phyloP scores from a whole-genome alignment of 2,329 filamentous ascomycete genomes.

The Sarocladiaceae sp. region DNA sequence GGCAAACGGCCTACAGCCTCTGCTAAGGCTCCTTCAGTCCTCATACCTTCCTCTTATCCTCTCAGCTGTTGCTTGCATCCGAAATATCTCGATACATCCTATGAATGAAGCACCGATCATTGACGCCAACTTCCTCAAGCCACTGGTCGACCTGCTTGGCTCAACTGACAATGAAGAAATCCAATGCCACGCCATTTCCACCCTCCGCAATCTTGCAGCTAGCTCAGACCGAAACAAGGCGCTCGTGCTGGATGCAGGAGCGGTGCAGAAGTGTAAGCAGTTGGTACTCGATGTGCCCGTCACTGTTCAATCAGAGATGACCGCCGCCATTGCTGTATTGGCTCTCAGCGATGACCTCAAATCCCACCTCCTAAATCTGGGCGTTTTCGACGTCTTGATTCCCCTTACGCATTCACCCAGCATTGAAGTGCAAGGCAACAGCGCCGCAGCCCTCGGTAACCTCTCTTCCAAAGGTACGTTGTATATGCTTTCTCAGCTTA shows the following conservation, averaged over 20 bases:
- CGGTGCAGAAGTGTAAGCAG: constrained; percentile 98
- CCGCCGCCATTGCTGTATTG: constrained; percentile 94
- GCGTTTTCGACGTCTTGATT: constrained; percentile 94
- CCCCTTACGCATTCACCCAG: constrained; percentile 92
- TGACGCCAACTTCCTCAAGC: constrained; percentile 91
- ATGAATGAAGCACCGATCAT: constrained; percentile 98
- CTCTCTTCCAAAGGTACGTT: constrained; percentile 90
- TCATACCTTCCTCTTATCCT: constrained; percentile 94
- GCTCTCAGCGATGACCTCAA: constrained; percentile 96
- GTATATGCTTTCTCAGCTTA: not conserved
- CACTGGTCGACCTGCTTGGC: constrained; percentile 86
- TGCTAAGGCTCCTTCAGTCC: constrained; percentile 87
- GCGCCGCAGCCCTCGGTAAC: constrained; percentile 91
- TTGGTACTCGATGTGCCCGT: constrained; percentile 89
- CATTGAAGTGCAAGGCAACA: constrained; percentile 98
- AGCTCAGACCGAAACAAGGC: constrained; percentile 98
- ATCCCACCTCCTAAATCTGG: constrained; percentile 80
- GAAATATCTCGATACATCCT: constrained; percentile 98
- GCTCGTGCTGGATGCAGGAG: constrained; percentile 91
- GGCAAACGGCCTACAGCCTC: constrained; percentile 76
- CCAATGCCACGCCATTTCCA: constrained; percentile 97
- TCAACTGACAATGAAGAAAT: constrained; percentile 98
- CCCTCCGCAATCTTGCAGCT: constrained; percentile 87
- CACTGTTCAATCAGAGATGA: constrained; percentile 98
- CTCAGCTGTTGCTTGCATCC: constrained; percentile 94